These are phyloP conservation scores for Cercis canadensis DNA, from an alignment of 306 rosid species.

Conservation along the genomic window DNA sequence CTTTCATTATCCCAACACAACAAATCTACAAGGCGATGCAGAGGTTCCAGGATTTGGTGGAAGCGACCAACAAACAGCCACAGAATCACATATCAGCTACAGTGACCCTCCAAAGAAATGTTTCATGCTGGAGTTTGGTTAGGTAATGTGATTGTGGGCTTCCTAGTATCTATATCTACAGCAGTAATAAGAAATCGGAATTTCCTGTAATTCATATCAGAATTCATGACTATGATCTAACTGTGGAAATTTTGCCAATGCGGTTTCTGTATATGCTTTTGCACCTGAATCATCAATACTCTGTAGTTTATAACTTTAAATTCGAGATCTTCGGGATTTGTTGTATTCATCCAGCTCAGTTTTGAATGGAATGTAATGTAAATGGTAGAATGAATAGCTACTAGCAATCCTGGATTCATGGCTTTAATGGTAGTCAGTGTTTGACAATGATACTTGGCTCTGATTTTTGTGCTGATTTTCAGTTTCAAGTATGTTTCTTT, in stretches of 20 bases:
- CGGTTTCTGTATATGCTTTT: slow-evolving; percentile 22
- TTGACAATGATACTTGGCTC: background rate
- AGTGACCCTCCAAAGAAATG: slow-evolving; percentile 36
- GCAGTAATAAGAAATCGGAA: slow-evolving; percentile 15
- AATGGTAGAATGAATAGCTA: background rate
- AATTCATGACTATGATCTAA: background rate
- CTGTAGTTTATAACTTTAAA: slow-evolving; percentile 18
- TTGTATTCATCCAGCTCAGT: slow-evolving; percentile 35
- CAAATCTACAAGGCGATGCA: slow-evolving; percentile 33
- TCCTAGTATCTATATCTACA: slow-evolving; percentile 29
- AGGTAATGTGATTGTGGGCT: slow-evolving; percentile 19
- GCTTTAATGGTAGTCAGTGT: background rate
- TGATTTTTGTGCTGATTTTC: too few relatives aligned
- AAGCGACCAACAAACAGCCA: slow-evolving; percentile 3
- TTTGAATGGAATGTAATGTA: slow-evolving; percentile 36
- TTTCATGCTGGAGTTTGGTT: slow-evolving; percentile 44
- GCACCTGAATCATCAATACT: slow-evolving; percentile 3
- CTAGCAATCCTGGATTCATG: background rate
- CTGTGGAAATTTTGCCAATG: slow-evolving; percentile 21
- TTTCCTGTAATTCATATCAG: slow-evolving; percentile 27
- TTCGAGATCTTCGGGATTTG: slow-evolving; percentile 12
- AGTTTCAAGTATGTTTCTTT: too few relatives aligned
- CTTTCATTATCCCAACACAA: background rate
- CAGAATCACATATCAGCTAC: slow-evolving; percentile 27
- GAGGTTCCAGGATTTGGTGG: slow-evolving; percentile 52